A percentile compares a stretch with the other conserved stretches of the same genome.
Evolutionary conservation across 2,329 filamentous ascomycete species (phyloP).

Genomic region (Pseudocercospora cruenta): DNA sequence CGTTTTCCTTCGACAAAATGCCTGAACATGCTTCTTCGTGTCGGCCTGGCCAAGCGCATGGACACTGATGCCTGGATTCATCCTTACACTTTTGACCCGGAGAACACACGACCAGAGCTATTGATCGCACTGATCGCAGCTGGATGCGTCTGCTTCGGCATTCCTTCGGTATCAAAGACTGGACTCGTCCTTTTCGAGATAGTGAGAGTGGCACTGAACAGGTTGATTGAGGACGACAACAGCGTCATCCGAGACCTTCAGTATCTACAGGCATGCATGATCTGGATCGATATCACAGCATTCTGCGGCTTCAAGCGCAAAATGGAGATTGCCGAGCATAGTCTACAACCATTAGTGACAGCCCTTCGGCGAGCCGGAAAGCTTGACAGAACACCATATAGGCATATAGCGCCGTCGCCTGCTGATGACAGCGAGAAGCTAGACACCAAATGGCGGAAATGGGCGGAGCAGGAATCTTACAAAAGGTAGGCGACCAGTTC

Average conservation of each 20-base stretch:
- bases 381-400: constrained; percentile 27
- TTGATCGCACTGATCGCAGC: constrained; percentile 37
- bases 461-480: constrained; percentile 27
- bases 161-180: constrained; percentile 38
- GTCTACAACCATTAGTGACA: constrained; percentile 29
- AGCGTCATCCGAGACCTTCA: constrained; percentile 32
- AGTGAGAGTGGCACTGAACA: constrained; percentile 35
- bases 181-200: constrained; percentile 39
- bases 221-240: constrained; percentile 37
- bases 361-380: constrained; percentile 27
- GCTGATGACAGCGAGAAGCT: constrained; percentile 12
- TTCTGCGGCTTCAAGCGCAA: constrained; percentile 26
- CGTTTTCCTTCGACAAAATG: constrained; percentile 39
- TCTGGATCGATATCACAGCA: constrained; percentile 27
- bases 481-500: constrained; percentile 5
- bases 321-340: constrained; percentile 29
- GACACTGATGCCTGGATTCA: constrained; percentile 42
- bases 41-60: constrained; percentile 38
- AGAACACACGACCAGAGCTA: constrained; percentile 33
- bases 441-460: constrained; percentile 22
- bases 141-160: constrained; percentile 40
- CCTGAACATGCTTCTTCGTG: constrained; percentile 38
- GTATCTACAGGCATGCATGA: constrained; percentile 30
- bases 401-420: neutral
- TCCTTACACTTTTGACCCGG: constrained; percentile 36